Base-by-base conservation (phyloP, 495 filamentous ascomycete species). In the Neurospora sp. region DNA sequence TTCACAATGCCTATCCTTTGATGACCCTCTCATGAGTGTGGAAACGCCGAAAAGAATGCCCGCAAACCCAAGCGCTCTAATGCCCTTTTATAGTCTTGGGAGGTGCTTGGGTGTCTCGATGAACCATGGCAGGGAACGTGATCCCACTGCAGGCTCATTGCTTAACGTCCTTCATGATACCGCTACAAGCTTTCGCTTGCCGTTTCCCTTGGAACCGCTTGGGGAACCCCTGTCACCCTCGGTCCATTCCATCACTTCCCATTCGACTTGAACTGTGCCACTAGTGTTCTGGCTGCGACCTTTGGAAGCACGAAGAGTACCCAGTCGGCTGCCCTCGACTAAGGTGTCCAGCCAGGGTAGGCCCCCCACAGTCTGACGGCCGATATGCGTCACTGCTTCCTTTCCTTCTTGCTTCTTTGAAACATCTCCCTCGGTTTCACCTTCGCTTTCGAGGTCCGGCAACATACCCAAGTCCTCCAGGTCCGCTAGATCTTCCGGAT, bases 311-410 rank as follows among this genome's bases (percentile, higher is more conserved):
- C 89, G 90, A 77, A 94, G 80, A 22, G 82, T 87, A 12, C 92
- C 93, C 41, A 96, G 80, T 53, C 82, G 83, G 76, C 91, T 94
- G 40, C 93, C 90, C 73, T 91, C 87, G 1, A 94, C 85, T 87
- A 97, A 88, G 72, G 85, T 87, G 75, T 96, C 93, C 76, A 96
- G 93, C 93, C 93, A 97, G 3, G 92, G 91, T 61, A 92, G 83
- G 9, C 88, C 74, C 1, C 76, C 89, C n/a, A 83, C 77, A 76
- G 9, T 84, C 72, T 77, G 71, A 72, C 83, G 78, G 76, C 83
- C 70, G 76, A 40, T 45, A 9, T 59, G 68, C 71, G 65, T 74
- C 48, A 73, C 75, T 61, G 70, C 74, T 69, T 78, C 75, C 18
- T 70, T 75, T 70, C 75, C 72, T 69, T 61, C 61, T n/a, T 74